Evolutionary conservation across 257 asterid genomes (phyloP).

Genomic region (Rhazya stricta): DNA sequence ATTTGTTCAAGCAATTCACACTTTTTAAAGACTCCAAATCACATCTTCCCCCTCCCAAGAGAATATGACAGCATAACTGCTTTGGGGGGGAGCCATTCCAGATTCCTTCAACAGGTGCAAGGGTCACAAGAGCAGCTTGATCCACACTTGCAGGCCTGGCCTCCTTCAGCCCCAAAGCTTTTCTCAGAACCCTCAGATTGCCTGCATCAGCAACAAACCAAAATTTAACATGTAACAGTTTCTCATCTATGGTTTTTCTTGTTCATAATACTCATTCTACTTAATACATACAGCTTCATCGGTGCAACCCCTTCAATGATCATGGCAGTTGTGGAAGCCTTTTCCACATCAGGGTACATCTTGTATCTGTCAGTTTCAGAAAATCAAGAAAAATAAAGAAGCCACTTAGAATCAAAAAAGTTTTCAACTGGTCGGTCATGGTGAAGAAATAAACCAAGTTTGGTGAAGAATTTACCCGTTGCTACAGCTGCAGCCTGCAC

Average conservation of each 20-base stretch:
- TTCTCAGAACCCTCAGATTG: slow-evolving; percentile 19
- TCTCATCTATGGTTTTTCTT: background rate
- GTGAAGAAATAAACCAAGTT: background rate
- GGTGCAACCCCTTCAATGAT: slow-evolving; percentile 31
- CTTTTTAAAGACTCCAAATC: background rate
- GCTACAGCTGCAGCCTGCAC: slow-evolving; percentile 60
- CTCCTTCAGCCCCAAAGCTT: slow-evolving; percentile 27
- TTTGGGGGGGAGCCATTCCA: background rate
- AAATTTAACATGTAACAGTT: background rate
- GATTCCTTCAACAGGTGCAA: slow-evolving; percentile 23
- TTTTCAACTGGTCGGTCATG: background rate
- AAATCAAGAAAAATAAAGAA: background rate
- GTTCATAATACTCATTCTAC: background rate
- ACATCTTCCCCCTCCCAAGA: no score
- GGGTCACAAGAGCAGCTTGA: slow-evolving; percentile 26
- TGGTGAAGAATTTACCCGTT: slow-evolving; percentile 50
- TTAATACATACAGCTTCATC: slow-evolving; percentile 20
- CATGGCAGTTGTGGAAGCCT: background rate
- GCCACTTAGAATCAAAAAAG: background rate
- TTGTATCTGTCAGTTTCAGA: slow-evolving; percentile 15
- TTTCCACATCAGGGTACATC: slow-evolving; percentile 28
- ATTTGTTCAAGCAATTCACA: background rate
- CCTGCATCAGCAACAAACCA: background rate
- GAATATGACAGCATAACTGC: background rate
- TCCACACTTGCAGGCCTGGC: slow-evolving; percentile 30